A percentile compares a stretch with the other conserved stretches of the same genome.
phyloP scores from a whole-genome alignment of 2,329 filamentous ascomycete genomes.

The Cladosporium oxysporum region DNA sequence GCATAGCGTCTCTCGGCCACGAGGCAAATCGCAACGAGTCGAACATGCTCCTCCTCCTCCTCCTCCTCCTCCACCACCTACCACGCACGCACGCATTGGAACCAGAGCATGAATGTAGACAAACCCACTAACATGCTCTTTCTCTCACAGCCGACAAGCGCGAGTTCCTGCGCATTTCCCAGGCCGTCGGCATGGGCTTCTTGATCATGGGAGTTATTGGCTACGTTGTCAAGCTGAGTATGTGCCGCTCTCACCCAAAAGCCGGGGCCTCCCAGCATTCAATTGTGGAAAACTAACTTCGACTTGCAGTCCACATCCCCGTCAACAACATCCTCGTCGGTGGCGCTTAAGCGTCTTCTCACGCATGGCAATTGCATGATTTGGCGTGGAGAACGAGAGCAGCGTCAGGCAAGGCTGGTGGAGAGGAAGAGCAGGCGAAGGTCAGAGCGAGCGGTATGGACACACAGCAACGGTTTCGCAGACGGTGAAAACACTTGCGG shows the following conservation, averaged over 20 bases:
- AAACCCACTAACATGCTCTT: background rate
- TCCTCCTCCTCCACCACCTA: background rate
- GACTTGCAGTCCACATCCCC: constrained; percentile 62
- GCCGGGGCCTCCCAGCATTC: too few relatives aligned
- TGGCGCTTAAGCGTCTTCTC: constrained; percentile 55
- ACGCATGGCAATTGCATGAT: background rate
- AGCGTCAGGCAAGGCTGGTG: background rate
- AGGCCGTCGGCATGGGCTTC: constrained; percentile 69
- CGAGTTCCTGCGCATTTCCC: constrained; percentile 61
- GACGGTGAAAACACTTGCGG: background rate
- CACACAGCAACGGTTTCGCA: background rate
- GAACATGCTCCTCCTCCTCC: background rate
- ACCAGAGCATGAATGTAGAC: background rate
- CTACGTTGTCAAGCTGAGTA: constrained; percentile 71
- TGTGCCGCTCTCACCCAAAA: constrained; percentile 28
- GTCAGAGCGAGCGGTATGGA: background rate
- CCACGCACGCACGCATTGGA: background rate
- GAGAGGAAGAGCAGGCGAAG: background rate
- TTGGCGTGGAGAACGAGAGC: background rate
- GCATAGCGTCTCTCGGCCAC: background rate
- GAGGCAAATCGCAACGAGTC: background rate
- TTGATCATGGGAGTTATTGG: constrained; percentile 70
- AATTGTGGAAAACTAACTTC: background rate
- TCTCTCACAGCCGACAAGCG: constrained; percentile 53
- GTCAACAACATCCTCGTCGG: constrained; percentile 71